Evolutionary conservation across 768 basidiomycete species (phyloP).

Genomic region (Mrakia frigida): DNA sequence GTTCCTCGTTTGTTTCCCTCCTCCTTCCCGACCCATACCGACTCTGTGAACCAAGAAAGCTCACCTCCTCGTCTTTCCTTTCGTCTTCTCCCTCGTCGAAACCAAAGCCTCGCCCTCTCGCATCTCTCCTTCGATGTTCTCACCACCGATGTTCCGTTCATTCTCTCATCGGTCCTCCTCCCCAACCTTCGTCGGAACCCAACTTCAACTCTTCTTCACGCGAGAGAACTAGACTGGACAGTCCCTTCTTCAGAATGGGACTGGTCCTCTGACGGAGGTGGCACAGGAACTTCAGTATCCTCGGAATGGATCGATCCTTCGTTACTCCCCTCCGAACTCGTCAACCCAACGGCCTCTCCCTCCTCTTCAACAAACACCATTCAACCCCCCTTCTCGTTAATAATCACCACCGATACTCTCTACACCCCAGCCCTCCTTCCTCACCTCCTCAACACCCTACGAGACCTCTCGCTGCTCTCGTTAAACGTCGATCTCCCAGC

Average conservation of each 20-base stretch:
- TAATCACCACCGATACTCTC: constrained; percentile 77
- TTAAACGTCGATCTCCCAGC: constrained; percentile 33
- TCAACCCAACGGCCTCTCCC: background rate
- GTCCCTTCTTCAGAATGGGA: constrained; percentile 54
- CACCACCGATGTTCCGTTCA: constrained; percentile 66
- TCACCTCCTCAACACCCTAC: constrained; percentile 67
- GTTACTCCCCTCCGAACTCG: background rate
- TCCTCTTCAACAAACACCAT: background rate
- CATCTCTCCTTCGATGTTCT: constrained; percentile 69
- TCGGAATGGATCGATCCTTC: constrained; percentile 3
- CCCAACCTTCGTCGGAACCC: constrained; percentile 53
- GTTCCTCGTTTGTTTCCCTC: background rate
- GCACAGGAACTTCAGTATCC: constrained; percentile 39
- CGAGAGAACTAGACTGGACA: constrained; percentile 68
- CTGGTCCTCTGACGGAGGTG: constrained; percentile 51
- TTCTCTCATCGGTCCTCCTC: constrained; percentile 60
- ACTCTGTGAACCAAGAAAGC: too few species aligned
- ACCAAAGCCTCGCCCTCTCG: constrained; percentile 52
- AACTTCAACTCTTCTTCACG: constrained; percentile 46
- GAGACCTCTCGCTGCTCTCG: constrained; percentile 48
- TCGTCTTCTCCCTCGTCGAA: background rate
- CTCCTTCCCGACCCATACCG: background rate
- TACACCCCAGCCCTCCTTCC: constrained; percentile 59
- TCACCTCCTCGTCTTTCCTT: background rate
- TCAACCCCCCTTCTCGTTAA: constrained; percentile 63